Percentiles rank a stretch among this genome's conserved stretches.
These are phyloP conservation scores for Termitomyces heimii DNA, from an alignment of 768 basidiomycete genomes.

Conservation along the genomic window DNA sequence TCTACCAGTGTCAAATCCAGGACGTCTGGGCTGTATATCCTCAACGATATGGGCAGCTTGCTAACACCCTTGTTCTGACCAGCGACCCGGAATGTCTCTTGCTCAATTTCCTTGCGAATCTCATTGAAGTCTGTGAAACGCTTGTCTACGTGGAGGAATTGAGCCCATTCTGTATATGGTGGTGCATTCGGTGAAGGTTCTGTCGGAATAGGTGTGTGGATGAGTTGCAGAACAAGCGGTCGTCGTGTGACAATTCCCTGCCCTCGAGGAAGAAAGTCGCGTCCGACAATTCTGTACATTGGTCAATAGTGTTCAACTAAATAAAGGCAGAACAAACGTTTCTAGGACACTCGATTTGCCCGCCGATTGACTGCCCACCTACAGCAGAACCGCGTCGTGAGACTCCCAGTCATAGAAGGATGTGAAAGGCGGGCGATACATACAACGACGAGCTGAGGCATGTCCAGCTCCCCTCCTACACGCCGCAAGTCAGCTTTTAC, in stretches of 20 bases:
- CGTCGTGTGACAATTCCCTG: conserved; percentile 95
- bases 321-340: conserved; percentile 55
- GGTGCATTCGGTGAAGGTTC: conserved; percentile 38
- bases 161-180: conserved; percentile 83
- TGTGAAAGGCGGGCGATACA: conserved; percentile 23
- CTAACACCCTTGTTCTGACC: conserved; percentile 99
- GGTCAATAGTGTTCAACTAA: conserved; percentile 6
- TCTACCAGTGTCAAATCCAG: conserved; percentile 95
- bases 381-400: neutral
- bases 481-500: conserved; percentile 7
- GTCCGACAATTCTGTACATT: conserved; percentile 77
- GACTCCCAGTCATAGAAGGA: neutral
- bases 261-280: conserved; percentile 84
- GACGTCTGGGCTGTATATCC: conserved; percentile 95
- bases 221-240: conserved; percentile 92
- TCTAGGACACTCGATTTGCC: conserved; percentile 96
- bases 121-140: conserved; percentile 95
- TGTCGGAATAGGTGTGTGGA: conserved; percentile 74
- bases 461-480: conserved; percentile 83
- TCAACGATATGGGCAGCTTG: conserved; percentile 90
- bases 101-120: conserved; percentile 94
- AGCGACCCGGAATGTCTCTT: conserved; percentile 94
- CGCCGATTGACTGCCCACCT: conserved; percentile 96
- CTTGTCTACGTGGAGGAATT: conserved; percentile 95
- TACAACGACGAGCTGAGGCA: conserved; percentile 89